phyloP scores from a whole-genome alignment of 495 filamentous ascomycete species.

The Cairneyella variabilis region DNA sequence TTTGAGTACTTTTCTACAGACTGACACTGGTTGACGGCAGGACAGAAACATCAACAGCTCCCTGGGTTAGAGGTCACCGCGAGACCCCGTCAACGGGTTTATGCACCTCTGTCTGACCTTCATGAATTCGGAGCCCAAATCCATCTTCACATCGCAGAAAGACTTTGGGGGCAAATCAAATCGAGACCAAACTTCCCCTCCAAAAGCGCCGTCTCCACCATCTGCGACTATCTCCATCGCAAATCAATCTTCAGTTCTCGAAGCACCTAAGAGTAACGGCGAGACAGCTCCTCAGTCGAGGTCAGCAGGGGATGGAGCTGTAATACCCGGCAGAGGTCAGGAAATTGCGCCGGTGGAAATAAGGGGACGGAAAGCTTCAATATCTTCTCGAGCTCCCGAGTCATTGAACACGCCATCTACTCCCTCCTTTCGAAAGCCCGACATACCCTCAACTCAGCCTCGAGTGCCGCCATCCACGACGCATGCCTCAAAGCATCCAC shows the following conservation, averaged over 20 bases:
- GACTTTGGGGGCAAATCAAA: conserved; percentile 13
- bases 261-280: neutral
- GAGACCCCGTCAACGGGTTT: neutral
- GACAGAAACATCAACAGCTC: neutral
- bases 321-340: neutral
- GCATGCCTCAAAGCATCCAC: conserved; percentile 18
- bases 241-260: neutral
- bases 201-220: neutral
- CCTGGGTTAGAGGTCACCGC: neutral
- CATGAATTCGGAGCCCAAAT: conserved; percentile 21
- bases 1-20: too few species aligned
- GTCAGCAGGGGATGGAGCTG: neutral
- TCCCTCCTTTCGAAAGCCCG: conserved; percentile 2
- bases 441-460: conserved; percentile 1
- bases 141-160: conserved; percentile 22
- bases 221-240: neutral
- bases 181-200: neutral
- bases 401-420: neutral
- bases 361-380: neutral
- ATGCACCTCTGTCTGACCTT: neutral
- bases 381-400: neutral
- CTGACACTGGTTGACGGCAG: too few species aligned
- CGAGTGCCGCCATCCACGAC: neutral
- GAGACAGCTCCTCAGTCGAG: neutral
- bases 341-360: neutral